Base-by-base conservation (phyloP, 768 basidiomycete genomes). In the Rubroboletus satanas region DNA sequence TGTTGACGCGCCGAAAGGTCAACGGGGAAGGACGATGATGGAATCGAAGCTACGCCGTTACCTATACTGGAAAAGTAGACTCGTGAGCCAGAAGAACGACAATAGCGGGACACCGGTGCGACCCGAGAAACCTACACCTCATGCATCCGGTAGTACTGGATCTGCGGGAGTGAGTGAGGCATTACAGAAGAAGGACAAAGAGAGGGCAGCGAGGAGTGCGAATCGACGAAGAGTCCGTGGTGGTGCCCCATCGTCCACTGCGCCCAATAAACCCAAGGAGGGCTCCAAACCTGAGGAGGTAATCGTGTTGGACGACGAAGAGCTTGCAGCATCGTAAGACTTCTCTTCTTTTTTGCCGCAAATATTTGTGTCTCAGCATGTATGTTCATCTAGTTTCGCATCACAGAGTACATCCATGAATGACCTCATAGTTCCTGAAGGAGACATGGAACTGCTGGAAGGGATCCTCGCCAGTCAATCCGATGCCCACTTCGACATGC, bases 181-280 rank as follows among this genome's bases (percentile, higher is more conserved):
- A 3, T 62, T 94, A 69, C 84, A 79, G 75, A 84, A 80, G 71
- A 94, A 93, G 68, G 88, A 90, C 57, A 76, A 76, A 29, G 83
- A 85, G 32, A 78, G 75, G 55, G 79, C 80, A 10, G 81, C 85
- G 32, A 76, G 82, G 48, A 71, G 72, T 29, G 83, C 79, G 32
- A 90, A 79, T 66, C 74, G 94, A 54, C 75, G 94, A 54, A 75
- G 94, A 38, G 72, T 90, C 0, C 77, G 94, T 35, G 94, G 93
- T 12, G 92, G 91, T 14, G 87, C 80, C 5, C 72, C 77, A 14
- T 58, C 59, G 5, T 56, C 61, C 5, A 42, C 47, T 31, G 28
- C 45, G 3, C 28, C 48, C 17, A 62, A 51, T 45, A 57, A 49
- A 48, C 43, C 54, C 14, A 62, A 45, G 51, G 55, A 59, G 15